phyloP scores from a whole-genome alignment of 2,329 filamentous ascomycete species.

The Diaporthe capsici region DNA sequence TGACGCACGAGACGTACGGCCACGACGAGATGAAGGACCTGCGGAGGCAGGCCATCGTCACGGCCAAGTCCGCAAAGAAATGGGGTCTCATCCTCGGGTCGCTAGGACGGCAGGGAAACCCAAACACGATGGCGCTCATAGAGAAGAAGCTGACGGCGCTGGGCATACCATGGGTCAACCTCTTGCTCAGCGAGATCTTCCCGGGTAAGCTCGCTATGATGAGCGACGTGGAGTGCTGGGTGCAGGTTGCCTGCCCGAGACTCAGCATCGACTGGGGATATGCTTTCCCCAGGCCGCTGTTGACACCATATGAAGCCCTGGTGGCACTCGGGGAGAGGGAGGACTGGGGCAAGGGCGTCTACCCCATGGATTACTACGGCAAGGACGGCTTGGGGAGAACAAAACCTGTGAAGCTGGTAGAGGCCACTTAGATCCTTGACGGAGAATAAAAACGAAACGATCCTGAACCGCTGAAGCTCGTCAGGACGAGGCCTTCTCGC shows the following conservation, averaged over 20 bases:
- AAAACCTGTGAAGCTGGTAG: slow-evolving; percentile 57
- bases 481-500: too few relatives aligned
- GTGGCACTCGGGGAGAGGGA: slow-evolving; percentile 86
- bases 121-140: slow-evolving; percentile 89
- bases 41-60: slow-evolving; percentile 80
- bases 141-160: slow-evolving; percentile 80
- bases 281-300: slow-evolving; percentile 87
- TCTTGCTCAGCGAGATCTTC: slow-evolving; percentile 95
- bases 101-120: slow-evolving; percentile 94
- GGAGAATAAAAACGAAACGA: not conserved
- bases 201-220: slow-evolving; percentile 95
- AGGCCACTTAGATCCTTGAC: slow-evolving; percentile 28
- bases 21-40: slow-evolving; percentile 92
- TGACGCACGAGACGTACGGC: slow-evolving; percentile 92
- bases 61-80: slow-evolving; percentile 83
- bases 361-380: slow-evolving; percentile 99
- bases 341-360: slow-evolving; percentile 82
- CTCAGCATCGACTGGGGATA: slow-evolving; percentile 99
- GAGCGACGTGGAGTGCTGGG: slow-evolving; percentile 96
- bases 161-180: slow-evolving; percentile 85
- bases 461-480: not conserved
- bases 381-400: slow-evolving; percentile 91
- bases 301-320: slow-evolving; percentile 96
- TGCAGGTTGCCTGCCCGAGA: slow-evolving; percentile 96
- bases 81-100: slow-evolving; percentile 97